A percentile compares a stretch with the other conserved stretches of the same genome.
Conservation (phyloP, 805 yeast genomes). For the Pichia nakasei region DNA sequence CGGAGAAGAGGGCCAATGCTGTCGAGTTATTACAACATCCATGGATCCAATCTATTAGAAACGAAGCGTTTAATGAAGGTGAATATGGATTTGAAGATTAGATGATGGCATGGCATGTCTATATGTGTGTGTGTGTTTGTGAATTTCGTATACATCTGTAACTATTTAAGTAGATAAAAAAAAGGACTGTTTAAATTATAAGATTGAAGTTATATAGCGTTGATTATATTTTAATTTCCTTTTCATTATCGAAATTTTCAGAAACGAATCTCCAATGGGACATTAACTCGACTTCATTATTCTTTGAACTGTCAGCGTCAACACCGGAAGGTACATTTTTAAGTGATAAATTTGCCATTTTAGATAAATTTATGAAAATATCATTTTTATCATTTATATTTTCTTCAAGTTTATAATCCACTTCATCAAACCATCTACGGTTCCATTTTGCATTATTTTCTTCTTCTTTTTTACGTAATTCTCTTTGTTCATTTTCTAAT, state of each 20-base stretch:
- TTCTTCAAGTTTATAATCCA: constrained; percentile 27
- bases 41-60: constrained; percentile 72
- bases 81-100: neutral
- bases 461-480: constrained; percentile 62
- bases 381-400: constrained; percentile 23
- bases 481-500: constrained; percentile 83
- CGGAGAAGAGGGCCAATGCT: constrained; percentile 72
- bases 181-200: no score
- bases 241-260: constrained; percentile 47
- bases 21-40: constrained; percentile 80
- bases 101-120: no score
- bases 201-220: neutral
- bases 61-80: constrained; percentile 51
- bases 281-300: constrained; percentile 42
- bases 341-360: constrained; percentile 46
- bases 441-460: constrained; percentile 62
- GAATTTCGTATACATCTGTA: no score
- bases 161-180: no score
- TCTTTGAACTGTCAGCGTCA: constrained; percentile 25
- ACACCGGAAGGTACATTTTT: constrained; percentile 66
- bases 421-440: constrained; percentile 69
- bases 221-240: constrained; percentile 41
- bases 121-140: no score
- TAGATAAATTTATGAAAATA: constrained; percentile 30
- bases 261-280: constrained; percentile 65